Base-by-base conservation (phyloP, 208 protist genomes). In the Crithidia mellificae region DNA sequence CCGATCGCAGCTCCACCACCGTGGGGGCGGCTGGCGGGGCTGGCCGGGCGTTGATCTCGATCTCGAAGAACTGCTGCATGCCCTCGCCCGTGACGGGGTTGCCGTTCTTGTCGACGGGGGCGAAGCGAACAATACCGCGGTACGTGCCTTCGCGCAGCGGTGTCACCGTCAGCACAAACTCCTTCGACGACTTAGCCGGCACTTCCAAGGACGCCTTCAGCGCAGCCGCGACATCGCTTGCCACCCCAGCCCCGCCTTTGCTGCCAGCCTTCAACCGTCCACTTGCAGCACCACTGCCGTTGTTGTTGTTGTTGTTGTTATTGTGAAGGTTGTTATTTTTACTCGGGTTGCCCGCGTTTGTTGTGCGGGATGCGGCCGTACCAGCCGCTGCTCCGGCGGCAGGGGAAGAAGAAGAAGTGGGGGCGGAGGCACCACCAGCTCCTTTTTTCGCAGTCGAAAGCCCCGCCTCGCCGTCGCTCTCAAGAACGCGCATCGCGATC, bases 141-240 rank as follows among this genome's bases (percentile, higher is more conserved):
- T 87, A 92, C 44, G 63, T 54, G 6, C 96, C 93, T 24, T 98
- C 96, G 25, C 85, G 81, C 64, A 94, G 81, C 25, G 84, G 80
- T 34, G 74, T 79, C 65, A 98, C 80, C 14, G n/a, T 79, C 15
- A 98, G 64, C 30, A 63, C 25, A 65, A 88, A 97, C 24, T 97
- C 86, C 36, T 80, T 76, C 32, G 63, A 75, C 11, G 74, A 58
- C 22, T 81, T 62, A 7, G 93, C 67, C 0, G 92, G 90, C 15
- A 99, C 87, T 72, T 98, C 98, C 14, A 98, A 38, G 34, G 34
- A 38, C 7, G 34, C 34, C 11, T 11, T n/a, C n/a, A n/a, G n/a
- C n/a, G n/a, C n/a, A n/a, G n/a, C n/a, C n/a, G n/a, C n/a, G n/a
- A n/a, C 56, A 32, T 76, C 84, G 56, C 17, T 32, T 15, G 22